Evolutionary conservation across 2,329 filamentous ascomycete species (phyloP), one percentile per base, ranked within the genome.

Genomic region (Aspergillus novofumigatus): DNA sequence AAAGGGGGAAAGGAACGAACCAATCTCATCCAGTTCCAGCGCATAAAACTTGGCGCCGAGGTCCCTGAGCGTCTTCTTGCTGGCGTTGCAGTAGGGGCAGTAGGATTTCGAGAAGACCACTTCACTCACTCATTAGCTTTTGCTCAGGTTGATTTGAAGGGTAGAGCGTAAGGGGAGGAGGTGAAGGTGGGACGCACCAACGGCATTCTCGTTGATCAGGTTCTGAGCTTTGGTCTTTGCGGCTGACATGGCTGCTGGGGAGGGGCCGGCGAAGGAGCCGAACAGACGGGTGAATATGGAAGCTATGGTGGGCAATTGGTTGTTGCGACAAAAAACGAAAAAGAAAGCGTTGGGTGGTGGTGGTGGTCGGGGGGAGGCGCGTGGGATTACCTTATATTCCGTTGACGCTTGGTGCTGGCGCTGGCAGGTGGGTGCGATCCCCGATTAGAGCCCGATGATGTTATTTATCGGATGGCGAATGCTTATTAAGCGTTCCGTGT

Each of bases 21-120:
- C 81, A 66, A 90, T 83, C 79, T 92, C 79, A 78, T 99, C 92
- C 61, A 99, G 82, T 82, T 99, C 94, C 57, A 94, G 80, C 55
- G 83, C 73, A 69, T 83, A 86, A 76, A 84, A 92, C 67, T 92
- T 89, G 60, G 90, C 90, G 63, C 86, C 86, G 57, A 86, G 67
- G 57, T 85, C 80, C 69, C 81, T 84, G 67, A 99, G 81, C 52
- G 91, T 81, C 56, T 81, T 70, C 86, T 97, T 97, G 66, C 88
- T 86, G 59, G 86, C 81, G 57, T 78, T 82, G 83, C 93, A 97
- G 84, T 96, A 95, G 11, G 92, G 92, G 84, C 94, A 99, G 81
- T 91, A 96, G 17, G 88, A 91, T 82, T 99, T 99, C 78, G 89
- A 92, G 84, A 99, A 99, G 74, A 99, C 90, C 69, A 94, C 90